These are phyloP conservation scores for Darksidea phi DNA, from an alignment of 495 filamentous ascomycete species.

Conservation along the genomic window DNA sequence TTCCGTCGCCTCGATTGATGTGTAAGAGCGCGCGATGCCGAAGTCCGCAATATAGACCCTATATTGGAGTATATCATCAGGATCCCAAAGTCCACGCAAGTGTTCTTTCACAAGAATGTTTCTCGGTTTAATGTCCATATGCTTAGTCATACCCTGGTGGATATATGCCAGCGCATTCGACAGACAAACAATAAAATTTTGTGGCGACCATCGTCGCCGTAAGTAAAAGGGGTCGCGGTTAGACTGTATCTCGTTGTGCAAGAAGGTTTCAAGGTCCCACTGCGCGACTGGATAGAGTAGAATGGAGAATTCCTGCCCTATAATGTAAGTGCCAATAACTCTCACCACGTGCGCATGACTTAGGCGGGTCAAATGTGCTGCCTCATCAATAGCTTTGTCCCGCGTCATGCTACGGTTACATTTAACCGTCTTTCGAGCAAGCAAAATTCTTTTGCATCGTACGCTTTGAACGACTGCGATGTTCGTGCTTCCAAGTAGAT, in stretches of 20 bases:
- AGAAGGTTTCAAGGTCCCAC: conserved; percentile 19
- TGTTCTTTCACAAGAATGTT: conserved; percentile 28
- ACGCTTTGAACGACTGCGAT: conserved; percentile 29
- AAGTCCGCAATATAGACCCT: conserved; percentile 22
- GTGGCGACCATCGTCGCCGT: neutral
- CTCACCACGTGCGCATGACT: conserved; percentile 31
- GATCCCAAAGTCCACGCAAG: neutral
- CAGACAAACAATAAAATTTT: conserved; percentile 26
- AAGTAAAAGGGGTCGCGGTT: too few species aligned
- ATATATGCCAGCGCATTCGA: conserved; percentile 14
- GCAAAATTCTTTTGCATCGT: conserved; percentile 23
- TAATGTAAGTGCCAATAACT: conserved; percentile 31
- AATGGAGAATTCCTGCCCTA: conserved; percentile 22
- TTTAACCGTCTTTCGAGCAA: conserved; percentile 31
- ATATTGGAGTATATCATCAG: neutral
- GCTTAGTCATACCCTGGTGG: conserved; percentile 21
- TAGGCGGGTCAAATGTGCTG: conserved; percentile 19
- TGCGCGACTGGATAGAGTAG: conserved; percentile 33
- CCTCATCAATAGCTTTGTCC: conserved; percentile 27
- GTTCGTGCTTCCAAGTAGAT: conserved; percentile 12
- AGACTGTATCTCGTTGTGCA: too few species aligned
- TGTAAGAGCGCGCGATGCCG: conserved; percentile 17
- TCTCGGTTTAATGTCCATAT: conserved; percentile 36
- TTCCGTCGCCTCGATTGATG: conserved; percentile 27
- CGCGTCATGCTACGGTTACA: conserved; percentile 18